Evolutionary conservation across 2,329 filamentous ascomycete genomes (phyloP), one percentile per base, ranked within the genome.

Genomic region (Teratosphaeria gauchensis): DNA sequence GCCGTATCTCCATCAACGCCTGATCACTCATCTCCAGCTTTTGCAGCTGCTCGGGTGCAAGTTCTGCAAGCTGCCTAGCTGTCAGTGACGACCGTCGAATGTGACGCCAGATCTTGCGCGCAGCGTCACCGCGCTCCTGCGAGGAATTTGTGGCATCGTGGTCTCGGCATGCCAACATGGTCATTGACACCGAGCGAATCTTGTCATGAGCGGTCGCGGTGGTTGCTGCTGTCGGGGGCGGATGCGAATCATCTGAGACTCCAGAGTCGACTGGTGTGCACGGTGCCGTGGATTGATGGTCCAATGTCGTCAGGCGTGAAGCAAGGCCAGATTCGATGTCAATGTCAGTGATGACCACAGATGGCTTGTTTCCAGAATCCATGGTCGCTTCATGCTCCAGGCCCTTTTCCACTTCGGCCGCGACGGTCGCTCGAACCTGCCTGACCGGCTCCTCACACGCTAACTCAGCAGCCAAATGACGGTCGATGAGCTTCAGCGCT

Each of bases 61-160:
- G 56, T n/a, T 63, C 61, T 9, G 60, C 62, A 33, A 68, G 56
- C 55, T 65, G 64, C 52, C 67, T 59, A 2, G 65, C 48, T 8
- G 65, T 65, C 14, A 66, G 63, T 6, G 71, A 72, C 9, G 63
- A 65, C 51, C 66, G 67, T 9, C 73, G 71, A 35, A 76, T 73
- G 57, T 74, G 71, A 28, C 66, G 69, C 74, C 73, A 76, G 2
- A 76, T 65, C 52, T 66, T 64, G 5, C 71, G 68, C 8, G 73
- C 74, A 21, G 66, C 62, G 61, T 74, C 71, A 4, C 59, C 32
- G n/a, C 19, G 28, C 21, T 55, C 54, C 6, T 35, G 12, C 21
- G 32, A 35, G 12, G 52, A 31, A 21, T 31, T 24, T 16, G 52
- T 14, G 5, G 11, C 52, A 48, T 56, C 11, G 46, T 54, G 3